Base-by-base conservation (phyloP, 148 eudicot species). In the Amaranthus cruentus region DNA sequence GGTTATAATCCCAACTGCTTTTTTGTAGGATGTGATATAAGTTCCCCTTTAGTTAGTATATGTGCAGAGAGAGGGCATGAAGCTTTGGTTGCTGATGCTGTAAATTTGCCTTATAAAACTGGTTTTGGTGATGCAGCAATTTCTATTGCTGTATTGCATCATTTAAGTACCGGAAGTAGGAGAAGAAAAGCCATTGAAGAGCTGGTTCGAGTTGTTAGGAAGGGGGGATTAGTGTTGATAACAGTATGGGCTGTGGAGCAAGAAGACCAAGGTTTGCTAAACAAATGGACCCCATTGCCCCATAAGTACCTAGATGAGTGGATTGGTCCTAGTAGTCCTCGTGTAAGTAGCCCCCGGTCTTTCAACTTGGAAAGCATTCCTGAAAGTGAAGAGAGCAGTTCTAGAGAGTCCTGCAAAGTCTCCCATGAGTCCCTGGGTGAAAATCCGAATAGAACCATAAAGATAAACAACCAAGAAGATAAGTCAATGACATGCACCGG, bases 211-310 rank as follows among this genome's bases (percentile, higher is more conserved):
- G 97, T 91, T 62, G 97, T 91, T n/a, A 87, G 83, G 55, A 88
- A 84, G 71, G 92, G 98, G 2, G 98, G 98, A 1, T 79, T 83
- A 72, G 90, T 91, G 59, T 75, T 95, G 55, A 95, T 95, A 43
- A 95, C 98, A 2, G 97, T 95, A 6, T 95, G 98, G 98, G 98
- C 98, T 18, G 88, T 88, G 68, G 98, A 95, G 62, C 98, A 95
- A 81, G 98, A 95, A 70, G 93, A 95, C 73, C 80, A 80, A 46
- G 81, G 87, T 49, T 82, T 95, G 74, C 49, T 95, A 57, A 81
- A 83, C 60, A 95, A 91, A 73, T 95, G 98, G 98, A 95, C 97
- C n/a, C 98, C 98, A 4, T 85, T 95, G 4, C 81, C 78, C 43
- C 73, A 84, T 42, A 90, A 85, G 81, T 91, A 95, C 74, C 47